Evolutionary conservation across 2,329 filamentous ascomycete genomes (phyloP).

Genomic region (Colletotrichum graminicola): DNA sequence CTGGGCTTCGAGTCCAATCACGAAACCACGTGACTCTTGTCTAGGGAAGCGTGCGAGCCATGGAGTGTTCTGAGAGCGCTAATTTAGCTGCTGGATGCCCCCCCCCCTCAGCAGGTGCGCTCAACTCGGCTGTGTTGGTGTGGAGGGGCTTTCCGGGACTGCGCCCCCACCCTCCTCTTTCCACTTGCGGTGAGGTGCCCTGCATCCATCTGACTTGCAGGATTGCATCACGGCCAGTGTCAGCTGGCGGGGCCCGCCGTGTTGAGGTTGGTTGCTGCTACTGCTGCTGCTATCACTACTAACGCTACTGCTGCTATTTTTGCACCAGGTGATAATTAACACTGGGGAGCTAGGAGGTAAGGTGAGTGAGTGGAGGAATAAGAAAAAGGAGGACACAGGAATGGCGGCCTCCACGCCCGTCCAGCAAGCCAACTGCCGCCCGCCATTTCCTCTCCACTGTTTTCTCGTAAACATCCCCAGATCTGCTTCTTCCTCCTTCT

Average conservation of each 20-base stretch:
- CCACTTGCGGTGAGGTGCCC: slow-evolving; percentile 37
- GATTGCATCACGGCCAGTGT: slow-evolving; percentile 41
- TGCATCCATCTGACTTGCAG: slow-evolving; percentile 41
- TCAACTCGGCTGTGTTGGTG: slow-evolving; percentile 1
- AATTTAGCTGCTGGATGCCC: slow-evolving; percentile 9
- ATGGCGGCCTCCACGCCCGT: slow-evolving; percentile 36
- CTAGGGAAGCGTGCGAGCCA: background rate
- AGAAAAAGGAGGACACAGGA: slow-evolving; percentile 29
- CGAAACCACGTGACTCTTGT: slow-evolving; percentile 37
- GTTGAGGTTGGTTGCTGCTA: slow-evolving; percentile 5
- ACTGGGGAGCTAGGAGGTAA: slow-evolving; percentile 22
- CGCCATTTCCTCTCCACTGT: slow-evolving; percentile 34
- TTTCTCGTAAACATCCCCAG: slow-evolving; percentile 38
- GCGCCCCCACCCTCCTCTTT: slow-evolving; percentile 29
- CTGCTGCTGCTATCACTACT: background rate
- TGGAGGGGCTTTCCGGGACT: slow-evolving; percentile 22
- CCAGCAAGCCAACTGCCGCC: slow-evolving; percentile 12
- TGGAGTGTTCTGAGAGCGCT: background rate
- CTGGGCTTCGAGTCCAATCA: slow-evolving; percentile 1
- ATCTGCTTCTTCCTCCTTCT: slow-evolving; percentile 27
- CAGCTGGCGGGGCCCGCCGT: slow-evolving; percentile 30
- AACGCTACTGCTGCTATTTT: slow-evolving; percentile 6
- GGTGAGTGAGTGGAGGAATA: slow-evolving; percentile 19
- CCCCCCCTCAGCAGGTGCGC: background rate
- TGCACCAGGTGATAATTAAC: slow-evolving; percentile 7